These are phyloP conservation scores for Blastobotrys mokoenaii DNA, from an alignment of 805 yeast species.

Conservation along the genomic window DNA sequence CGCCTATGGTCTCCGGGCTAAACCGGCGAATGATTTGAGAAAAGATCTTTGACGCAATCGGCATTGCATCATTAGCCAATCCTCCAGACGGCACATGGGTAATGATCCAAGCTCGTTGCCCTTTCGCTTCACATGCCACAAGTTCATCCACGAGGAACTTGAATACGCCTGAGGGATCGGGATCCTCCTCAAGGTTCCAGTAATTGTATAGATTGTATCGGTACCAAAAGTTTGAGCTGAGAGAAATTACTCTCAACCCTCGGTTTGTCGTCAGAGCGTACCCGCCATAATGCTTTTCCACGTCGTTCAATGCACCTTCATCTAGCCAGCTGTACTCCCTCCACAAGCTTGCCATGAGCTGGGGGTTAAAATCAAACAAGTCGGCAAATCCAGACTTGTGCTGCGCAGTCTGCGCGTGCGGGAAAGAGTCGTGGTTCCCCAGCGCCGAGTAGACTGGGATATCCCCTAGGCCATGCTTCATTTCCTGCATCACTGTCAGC, in stretches of 20 bases:
- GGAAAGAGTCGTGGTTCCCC: constrained; percentile 69
- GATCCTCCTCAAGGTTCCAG: constrained; percentile 38
- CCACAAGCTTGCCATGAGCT: constrained; percentile 43
- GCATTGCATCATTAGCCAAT: constrained; percentile 49
- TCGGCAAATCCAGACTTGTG: constrained; percentile 36
- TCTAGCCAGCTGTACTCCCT: constrained; percentile 39
- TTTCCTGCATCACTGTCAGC: constrained; percentile 39
- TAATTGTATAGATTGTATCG: constrained; percentile 52
- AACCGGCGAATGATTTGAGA: constrained; percentile 55
- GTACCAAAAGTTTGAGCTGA: constrained; percentile 64
- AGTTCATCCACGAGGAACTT: constrained; percentile 54
- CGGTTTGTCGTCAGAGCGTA: constrained; percentile 46
- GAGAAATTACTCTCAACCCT: constrained; percentile 52
- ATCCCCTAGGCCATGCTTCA: constrained; percentile 42
- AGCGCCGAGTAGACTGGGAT: constrained; percentile 53
- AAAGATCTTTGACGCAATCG: constrained; percentile 50
- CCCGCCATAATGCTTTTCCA: constrained; percentile 49
- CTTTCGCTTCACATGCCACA: constrained; percentile 46
- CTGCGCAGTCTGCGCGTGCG: constrained; percentile 63
- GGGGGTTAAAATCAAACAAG: constrained; percentile 40
- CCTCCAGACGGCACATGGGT: constrained; percentile 55
- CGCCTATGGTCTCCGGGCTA: constrained; percentile 61
- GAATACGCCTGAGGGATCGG: constrained; percentile 58
- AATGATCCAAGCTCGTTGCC: constrained; percentile 65
- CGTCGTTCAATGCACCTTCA: constrained; percentile 27